Conservation (phyloP, 2,329 filamentous ascomycete species). For the Colletotrichum sp. region DNA sequence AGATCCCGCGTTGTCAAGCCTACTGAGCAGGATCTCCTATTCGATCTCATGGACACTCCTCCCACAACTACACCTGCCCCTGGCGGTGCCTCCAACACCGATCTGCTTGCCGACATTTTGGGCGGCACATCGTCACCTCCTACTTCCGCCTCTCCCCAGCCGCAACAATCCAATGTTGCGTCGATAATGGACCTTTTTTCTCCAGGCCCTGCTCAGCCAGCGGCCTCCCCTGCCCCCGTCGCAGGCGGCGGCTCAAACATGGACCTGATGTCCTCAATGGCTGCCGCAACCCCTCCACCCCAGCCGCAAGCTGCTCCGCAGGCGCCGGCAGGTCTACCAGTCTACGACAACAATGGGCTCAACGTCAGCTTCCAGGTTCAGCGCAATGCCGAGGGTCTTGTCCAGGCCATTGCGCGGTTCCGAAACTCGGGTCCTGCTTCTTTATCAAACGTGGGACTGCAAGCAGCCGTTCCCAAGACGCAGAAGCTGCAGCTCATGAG, state of each 20-base stretch:
- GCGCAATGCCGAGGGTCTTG: slow-evolving; percentile 76
- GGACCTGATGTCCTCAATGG: slow-evolving; percentile 54
- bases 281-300: slow-evolving; percentile 39
- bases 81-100: slow-evolving; percentile 72
- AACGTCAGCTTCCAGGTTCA: slow-evolving; percentile 83
- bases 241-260: slow-evolving; percentile 37
- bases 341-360: slow-evolving; percentile 87
- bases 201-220: slow-evolving; percentile 28
- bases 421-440: slow-evolving; percentile 73
- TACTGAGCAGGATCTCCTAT: slow-evolving; percentile 87
- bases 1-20: slow-evolving; percentile 81
- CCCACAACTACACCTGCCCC: slow-evolving; percentile 53
- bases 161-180: slow-evolving; percentile 62
- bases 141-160: slow-evolving; percentile 50
- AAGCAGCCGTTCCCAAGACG: slow-evolving; percentile 95
- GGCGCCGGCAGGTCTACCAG: slow-evolving; percentile 65
- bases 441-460: slow-evolving; percentile 80
- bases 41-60: slow-evolving; percentile 88
- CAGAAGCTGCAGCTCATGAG: slow-evolving; percentile 92
- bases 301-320: slow-evolving; percentile 39
- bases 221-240: slow-evolving; percentile 38
- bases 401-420: slow-evolving; percentile 86
- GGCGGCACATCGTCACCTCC: slow-evolving; percentile 67
- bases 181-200: slow-evolving; percentile 92
- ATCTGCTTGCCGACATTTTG: slow-evolving; percentile 90